Evolutionary conservation across 2,329 filamentous ascomycete genomes (phyloP).

Genomic region (Podosphaera xanthii): DNA sequence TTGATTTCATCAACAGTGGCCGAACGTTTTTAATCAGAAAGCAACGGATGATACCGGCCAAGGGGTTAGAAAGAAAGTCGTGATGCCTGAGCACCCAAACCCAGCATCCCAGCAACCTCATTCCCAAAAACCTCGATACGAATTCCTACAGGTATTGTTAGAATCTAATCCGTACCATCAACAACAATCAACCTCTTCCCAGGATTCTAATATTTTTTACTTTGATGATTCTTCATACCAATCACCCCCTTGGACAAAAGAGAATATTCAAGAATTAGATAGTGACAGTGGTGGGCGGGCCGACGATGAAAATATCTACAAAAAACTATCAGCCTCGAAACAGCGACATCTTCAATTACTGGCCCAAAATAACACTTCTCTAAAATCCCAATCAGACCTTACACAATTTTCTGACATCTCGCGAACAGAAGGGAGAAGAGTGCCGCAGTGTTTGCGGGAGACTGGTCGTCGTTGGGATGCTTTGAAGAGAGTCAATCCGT

Average conservation of each 20-base stretch:
- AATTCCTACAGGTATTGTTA: slow-evolving; percentile 9
- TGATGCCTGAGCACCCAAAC: slow-evolving; percentile 12
- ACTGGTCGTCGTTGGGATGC: too few species aligned
- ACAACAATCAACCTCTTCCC: slow-evolving; percentile 30
- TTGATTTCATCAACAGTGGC: neutral
- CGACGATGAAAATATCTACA: slow-evolving; percentile 78
- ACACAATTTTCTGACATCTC: neutral
- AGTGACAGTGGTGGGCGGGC: slow-evolving; percentile 91
- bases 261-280: slow-evolving; percentile 9
- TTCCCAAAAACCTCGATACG: slow-evolving; percentile 5
- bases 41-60: neutral
- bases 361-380: neutral
- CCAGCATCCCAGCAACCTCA: slow-evolving; percentile 5
- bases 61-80: slow-evolving; percentile 5
- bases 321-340: slow-evolving; percentile 63
- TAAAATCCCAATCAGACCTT: neutral
- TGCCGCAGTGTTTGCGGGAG: neutral
- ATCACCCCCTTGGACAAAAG: neutral
- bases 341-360: slow-evolving; percentile 19
- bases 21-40: neutral
- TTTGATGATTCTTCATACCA: neutral
- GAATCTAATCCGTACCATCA: slow-evolving; percentile 43
- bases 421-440: neutral
- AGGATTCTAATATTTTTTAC: slow-evolving; percentile 22
- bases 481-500: neutral